Evolutionary conservation across 2,329 filamentous ascomycete species (phyloP).

Genomic region (Sordariomycetes sp.): DNA sequence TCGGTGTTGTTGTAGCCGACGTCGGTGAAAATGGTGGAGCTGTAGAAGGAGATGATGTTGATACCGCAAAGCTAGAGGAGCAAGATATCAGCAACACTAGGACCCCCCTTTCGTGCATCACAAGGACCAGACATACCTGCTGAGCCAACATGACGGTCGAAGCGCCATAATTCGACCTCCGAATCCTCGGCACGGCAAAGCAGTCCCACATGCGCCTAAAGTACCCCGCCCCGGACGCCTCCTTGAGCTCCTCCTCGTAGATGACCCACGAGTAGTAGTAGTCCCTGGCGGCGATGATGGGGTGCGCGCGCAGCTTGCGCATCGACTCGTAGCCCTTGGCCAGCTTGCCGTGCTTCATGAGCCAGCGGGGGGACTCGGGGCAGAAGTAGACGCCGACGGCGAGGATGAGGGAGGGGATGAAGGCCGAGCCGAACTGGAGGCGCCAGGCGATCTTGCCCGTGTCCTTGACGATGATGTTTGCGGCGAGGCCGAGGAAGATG

Average conservation of each 20-base stretch:
- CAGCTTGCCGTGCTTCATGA: constrained; percentile 49
- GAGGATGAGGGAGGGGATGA: constrained; percentile 36
- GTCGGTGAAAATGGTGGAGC: constrained; percentile 14
- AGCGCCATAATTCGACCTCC: constrained; percentile 6
- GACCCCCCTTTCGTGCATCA: too few species aligned
- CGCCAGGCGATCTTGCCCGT: constrained; percentile 42
- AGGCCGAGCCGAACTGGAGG: constrained; percentile 48
- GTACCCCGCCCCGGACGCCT: constrained; percentile 2
- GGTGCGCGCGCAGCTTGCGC: constrained; percentile 10
- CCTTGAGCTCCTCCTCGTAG: constrained; percentile 5
- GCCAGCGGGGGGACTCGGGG: constrained; percentile 49
- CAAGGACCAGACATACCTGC: constrained; percentile 4
- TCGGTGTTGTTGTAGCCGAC: constrained; percentile 14
- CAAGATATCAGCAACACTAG: too few species aligned
- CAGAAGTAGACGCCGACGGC: constrained; percentile 47
- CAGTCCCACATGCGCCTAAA: constrained; percentile 6
- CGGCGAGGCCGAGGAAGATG: constrained; percentile 34
- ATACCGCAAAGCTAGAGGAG: not conserved
- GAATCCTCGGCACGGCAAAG: constrained; percentile 6
- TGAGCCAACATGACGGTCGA: constrained; percentile 7
- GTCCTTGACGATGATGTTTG: constrained; percentile 39
- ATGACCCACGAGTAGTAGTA: constrained; percentile 8
- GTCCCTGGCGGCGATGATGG: constrained; percentile 9
- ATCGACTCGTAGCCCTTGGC: constrained; percentile 42
- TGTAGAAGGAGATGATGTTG: constrained; percentile 16